A percentile compares a stretch with the other conserved stretches of the same genome.
These are phyloP conservation scores for Aaosphaeria arxii DNA, from an alignment of 2,329 filamentous ascomycete species.

Conservation along the genomic window DNA sequence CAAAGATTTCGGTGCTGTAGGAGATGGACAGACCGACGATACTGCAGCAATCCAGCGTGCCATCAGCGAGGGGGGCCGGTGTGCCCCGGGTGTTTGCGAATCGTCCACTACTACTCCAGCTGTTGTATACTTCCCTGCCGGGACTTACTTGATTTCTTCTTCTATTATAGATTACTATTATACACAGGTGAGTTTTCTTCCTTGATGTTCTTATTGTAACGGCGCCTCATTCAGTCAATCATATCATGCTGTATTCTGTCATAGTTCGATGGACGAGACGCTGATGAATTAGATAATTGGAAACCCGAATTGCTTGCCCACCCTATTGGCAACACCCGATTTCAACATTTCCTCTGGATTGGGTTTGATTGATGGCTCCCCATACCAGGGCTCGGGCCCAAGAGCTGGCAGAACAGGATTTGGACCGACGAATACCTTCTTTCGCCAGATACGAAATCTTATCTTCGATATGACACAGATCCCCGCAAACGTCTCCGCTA, in stretches of 20 bases:
- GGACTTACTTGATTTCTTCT: slow-evolving; percentile 57
- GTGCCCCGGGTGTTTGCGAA: slow-evolving; percentile 39
- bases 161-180: slow-evolving; percentile 63
- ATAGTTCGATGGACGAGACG: not conserved
- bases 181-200: slow-evolving; percentile 44
- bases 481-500: slow-evolving; percentile 43
- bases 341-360: slow-evolving; percentile 47
- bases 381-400: slow-evolving; percentile 40
- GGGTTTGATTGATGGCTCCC: slow-evolving; percentile 58
- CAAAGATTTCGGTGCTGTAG: slow-evolving; percentile 77
- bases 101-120: slow-evolving; percentile 52
- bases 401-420: slow-evolving; percentile 38
- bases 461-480: slow-evolving; percentile 58
- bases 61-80: slow-evolving; percentile 49
- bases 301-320: slow-evolving; percentile 56
- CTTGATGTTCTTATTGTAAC: not conserved
- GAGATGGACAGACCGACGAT: slow-evolving; percentile 85
- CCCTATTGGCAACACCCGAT: slow-evolving; percentile 51
- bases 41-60: slow-evolving; percentile 79
- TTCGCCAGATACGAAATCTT: slow-evolving; percentile 63
- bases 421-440: slow-evolving; percentile 61
- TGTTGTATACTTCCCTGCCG: slow-evolving; percentile 57
- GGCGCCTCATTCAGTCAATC: not conserved
- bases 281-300: slow-evolving; percentile 47
- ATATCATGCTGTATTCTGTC: not conserved